Evolutionary conservation across 805 yeast genomes (phyloP).

Genomic region (Metschnikowia gruessii): DNA sequence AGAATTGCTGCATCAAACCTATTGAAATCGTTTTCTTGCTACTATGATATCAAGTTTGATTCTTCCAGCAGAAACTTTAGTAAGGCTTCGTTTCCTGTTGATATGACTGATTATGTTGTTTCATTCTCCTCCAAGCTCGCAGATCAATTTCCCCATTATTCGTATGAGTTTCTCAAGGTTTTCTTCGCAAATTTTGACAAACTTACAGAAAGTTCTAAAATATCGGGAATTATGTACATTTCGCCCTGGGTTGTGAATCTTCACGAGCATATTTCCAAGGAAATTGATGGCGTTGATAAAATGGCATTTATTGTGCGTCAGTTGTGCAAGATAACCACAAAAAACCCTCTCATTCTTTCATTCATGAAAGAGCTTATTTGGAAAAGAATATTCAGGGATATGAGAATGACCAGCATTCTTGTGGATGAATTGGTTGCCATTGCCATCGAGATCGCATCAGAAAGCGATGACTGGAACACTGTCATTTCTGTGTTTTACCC

Average conservation of each 20-base stretch:
- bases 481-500: constrained; percentile 67
- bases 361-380: constrained; percentile 61
- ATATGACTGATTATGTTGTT: constrained; percentile 58
- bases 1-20: constrained; percentile 62
- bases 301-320: constrained; percentile 60
- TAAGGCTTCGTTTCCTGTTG: constrained; percentile 65
- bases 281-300: constrained; percentile 56
- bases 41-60: constrained; percentile 60
- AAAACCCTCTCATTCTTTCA: constrained; percentile 47
- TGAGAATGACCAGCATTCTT: constrained; percentile 52
- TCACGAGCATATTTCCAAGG: constrained; percentile 56
- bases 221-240: constrained; percentile 49
- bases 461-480: constrained; percentile 64
- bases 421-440: constrained; percentile 73
- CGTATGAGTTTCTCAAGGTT: constrained; percentile 59
- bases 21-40: constrained; percentile 56
- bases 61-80: constrained; percentile 50
- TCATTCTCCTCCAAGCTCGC: constrained; percentile 60
- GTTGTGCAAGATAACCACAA: constrained; percentile 56
- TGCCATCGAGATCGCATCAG: constrained; percentile 75
- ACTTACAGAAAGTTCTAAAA: constrained; percentile 31
- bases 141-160: constrained; percentile 50
- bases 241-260: constrained; percentile 77
- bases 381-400: constrained; percentile 63
- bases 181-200: constrained; percentile 43